A percentile compares a stretch with the other conserved stretches of the same genome.
Evolutionary conservation across 2,329 filamentous ascomycete genomes (phyloP).

Genomic region (Arthrobotrys musiformis): DNA sequence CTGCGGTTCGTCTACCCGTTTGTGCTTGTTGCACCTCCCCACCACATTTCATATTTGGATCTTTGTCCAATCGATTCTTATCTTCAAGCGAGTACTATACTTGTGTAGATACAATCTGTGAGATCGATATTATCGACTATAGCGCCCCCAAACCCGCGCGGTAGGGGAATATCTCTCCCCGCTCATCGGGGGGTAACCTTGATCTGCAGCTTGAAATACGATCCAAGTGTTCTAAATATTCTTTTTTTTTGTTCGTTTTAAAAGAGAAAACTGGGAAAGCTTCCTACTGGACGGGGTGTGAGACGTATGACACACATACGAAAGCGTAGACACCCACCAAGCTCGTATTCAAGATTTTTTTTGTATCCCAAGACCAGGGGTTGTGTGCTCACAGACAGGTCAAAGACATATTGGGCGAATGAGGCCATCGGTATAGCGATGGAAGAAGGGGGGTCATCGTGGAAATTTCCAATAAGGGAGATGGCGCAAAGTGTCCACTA

Average conservation of each 20-base stretch:
- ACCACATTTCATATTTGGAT: conserved; percentile 5
- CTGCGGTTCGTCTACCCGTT: conserved; percentile 7
- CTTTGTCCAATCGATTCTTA: conserved; percentile 10
- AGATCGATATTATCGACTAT: not conserved
- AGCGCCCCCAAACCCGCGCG: not conserved
- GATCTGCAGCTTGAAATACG: conserved; percentile 19
- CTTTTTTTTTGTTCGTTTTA: not conserved
- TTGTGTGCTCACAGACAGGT: not conserved
- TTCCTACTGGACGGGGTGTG: conserved; percentile 33
- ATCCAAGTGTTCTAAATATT: conserved; percentile 20
- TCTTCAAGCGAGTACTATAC: not conserved
- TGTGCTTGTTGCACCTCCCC: not conserved
- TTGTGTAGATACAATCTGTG: no score
- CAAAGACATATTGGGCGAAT: conserved; percentile 4
- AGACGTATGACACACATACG: conserved; percentile 15
- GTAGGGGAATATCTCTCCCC: conserved; percentile 34
- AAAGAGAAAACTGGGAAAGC: conserved; percentile 15
- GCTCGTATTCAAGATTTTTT: not conserved
- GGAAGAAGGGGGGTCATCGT: not conserved
- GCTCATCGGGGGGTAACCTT: not conserved
- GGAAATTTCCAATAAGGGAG: conserved; percentile 12
- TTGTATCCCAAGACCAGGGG: not conserved
- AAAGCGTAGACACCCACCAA: conserved; percentile 1
- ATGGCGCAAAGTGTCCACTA: conserved; percentile 29
- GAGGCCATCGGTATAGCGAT: conserved; percentile 5